Conservation (phyloP, 768 basidiomycete species). For the Russula earlei region DNA sequence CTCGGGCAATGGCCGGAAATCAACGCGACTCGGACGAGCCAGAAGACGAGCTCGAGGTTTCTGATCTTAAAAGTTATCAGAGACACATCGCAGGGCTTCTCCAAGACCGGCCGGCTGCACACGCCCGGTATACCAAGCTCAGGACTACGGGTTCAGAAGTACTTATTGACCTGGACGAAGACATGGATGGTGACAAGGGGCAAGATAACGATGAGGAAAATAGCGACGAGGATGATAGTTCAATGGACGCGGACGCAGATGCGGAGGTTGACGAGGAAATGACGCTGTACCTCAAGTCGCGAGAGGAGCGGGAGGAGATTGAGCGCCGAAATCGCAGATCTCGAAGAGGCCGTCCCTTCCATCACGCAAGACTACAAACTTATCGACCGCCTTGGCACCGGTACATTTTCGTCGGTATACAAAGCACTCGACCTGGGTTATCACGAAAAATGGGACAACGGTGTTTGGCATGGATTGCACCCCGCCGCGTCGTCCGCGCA, state of each 20-base stretch:
- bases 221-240: conserved; percentile 25
- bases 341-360: conserved; percentile 57
- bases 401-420: conserved; percentile 99
- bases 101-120: conserved; percentile 20
- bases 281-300: conserved; percentile 45
- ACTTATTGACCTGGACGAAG: conserved; percentile 41
- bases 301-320: conserved; percentile 67
- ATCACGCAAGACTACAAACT: conserved; percentile 62
- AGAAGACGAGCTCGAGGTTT: conserved; percentile 29
- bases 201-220: conserved; percentile 20
- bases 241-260: conserved; percentile 27
- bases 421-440: conserved; percentile 81
- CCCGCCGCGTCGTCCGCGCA: conserved; percentile 53
- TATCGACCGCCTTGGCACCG: conserved; percentile 88
- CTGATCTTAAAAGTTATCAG: conserved; percentile 40
- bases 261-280: conserved; percentile 51
- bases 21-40: conserved; percentile 44
- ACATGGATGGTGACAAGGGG: conserved; percentile 44
- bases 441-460: conserved; percentile 69
- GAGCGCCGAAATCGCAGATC: conserved; percentile 64
- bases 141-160: conserved; percentile 13
- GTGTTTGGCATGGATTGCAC: conserved; percentile 61
- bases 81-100: conserved; percentile 41
- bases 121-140: conserved; percentile 9
- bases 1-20: conserved; percentile 26